phyloP scores from a whole-genome alignment of 2,329 filamentous ascomycete species.

The Helotiales sp. region DNA sequence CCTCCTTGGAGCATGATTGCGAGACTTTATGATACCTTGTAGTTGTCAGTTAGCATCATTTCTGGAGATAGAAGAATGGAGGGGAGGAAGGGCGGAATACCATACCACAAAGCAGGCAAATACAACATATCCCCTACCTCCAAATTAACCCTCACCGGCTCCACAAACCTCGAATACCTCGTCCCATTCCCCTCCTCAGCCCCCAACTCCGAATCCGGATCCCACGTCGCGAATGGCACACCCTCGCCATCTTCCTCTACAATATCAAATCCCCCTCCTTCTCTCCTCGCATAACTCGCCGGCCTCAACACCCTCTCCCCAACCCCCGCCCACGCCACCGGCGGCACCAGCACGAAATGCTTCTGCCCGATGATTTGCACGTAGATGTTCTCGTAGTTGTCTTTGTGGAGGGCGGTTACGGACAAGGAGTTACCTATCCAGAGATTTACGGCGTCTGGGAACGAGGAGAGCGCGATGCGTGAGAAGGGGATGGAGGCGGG shows the following conservation, averaged over 20 bases:
- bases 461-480: slow-evolving; percentile 67
- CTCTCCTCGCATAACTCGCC: slow-evolving; percentile 43
- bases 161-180: slow-evolving; percentile 61
- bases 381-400: slow-evolving; percentile 87
- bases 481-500: slow-evolving; percentile 72
- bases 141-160: slow-evolving; percentile 70
- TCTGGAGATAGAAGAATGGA: neutral
- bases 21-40: slow-evolving; percentile 79
- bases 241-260: slow-evolving; percentile 43
- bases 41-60: neutral
- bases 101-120: slow-evolving; percentile 78
- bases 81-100: slow-evolving; percentile 9
- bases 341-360: slow-evolving; percentile 76
- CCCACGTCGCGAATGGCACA: slow-evolving; percentile 76
- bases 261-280: slow-evolving; percentile 2
- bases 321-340: slow-evolving; percentile 70
- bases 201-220: slow-evolving; percentile 58
- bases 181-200: slow-evolving; percentile 50
- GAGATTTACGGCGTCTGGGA: slow-evolving; percentile 78
- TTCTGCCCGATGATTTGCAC: slow-evolving; percentile 76
- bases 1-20: slow-evolving; percentile 70
- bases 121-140: slow-evolving; percentile 81
- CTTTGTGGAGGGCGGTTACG: slow-evolving; percentile 76
- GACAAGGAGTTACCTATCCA: slow-evolving; percentile 79
- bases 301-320: slow-evolving; percentile 63